Base-by-base conservation (phyloP, 805 yeast species). In the Ogataea corticis region DNA sequence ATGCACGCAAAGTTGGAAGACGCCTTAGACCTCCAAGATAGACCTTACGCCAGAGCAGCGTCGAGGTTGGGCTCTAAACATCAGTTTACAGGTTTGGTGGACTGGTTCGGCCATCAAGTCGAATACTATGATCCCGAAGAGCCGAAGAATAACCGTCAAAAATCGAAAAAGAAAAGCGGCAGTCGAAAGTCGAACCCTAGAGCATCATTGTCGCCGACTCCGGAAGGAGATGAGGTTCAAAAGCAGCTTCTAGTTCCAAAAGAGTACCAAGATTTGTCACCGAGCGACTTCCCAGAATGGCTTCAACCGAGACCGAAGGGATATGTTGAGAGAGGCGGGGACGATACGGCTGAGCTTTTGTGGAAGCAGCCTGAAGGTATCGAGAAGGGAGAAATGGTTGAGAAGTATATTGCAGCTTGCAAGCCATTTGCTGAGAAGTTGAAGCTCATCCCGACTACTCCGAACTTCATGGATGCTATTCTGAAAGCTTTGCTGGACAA, bases 271-370 rank as follows among this genome's bases (percentile, higher is more conserved):
- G 68, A 71, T 41, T 43, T 57, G 0, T 63, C 68, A 15, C 72
- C 74, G 0, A 68, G 67, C 38, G 80, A 80, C 0, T 79, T 71
- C 44, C 91, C 91, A 0, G 75, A 74, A 0, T 88, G 96, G 96
- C 66, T 87, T 25, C 91, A 85, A 59, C 85, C 83, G 3, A 69
- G 83, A 48, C 96, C 96, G 0, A 71, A 73, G 41, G 96, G 96
- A 0, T 89, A 87, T 62, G 68, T 87, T 6, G 96, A 89, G 57
- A 74, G 98, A 56, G 97, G 97, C 1, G 81, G 78, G 3, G 86
- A 83, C 56, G 80, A 76, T 16, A 81, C 89, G 0, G 70, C 74
- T 17, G 76, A 82, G 0, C 64, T 88, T 6, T 64, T 84, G 56
- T 94, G 97, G 96, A 76, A 73, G 54, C 67, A 71, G 27, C 72